Evolutionary conservation across 1,139 yeast species (phyloP).

Genomic region (Scheffersomyces insectosa): DNA sequence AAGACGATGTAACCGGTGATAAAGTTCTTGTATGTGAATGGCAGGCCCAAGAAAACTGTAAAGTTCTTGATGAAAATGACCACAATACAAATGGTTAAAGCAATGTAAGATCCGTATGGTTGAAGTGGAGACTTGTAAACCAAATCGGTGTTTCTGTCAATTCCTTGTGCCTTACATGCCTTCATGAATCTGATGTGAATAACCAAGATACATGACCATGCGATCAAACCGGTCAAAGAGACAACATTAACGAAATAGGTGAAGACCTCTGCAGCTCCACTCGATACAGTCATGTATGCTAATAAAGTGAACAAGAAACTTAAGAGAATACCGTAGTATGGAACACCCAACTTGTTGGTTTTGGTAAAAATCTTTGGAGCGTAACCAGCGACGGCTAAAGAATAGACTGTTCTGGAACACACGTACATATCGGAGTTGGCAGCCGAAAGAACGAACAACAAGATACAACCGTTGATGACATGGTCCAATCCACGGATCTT

Average conservation of each 20-base stretch:
- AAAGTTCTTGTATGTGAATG: constrained; percentile 60
- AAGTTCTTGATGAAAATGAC: constrained; percentile 72
- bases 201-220: constrained; percentile 30
- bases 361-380: constrained; percentile 48
- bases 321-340: constrained; percentile 42
- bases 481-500: constrained; percentile 44
- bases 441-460: constrained; percentile 47
- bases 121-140: constrained; percentile 66
- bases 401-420: constrained; percentile 47
- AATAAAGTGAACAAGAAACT: constrained; percentile 33
- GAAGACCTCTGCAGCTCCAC: constrained; percentile 24
- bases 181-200: constrained; percentile 64
- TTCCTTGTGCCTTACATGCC: constrained; percentile 68
- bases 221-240: constrained; percentile 29
- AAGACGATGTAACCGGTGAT: constrained; percentile 79
- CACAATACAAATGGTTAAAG: constrained; percentile 53
- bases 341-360: constrained; percentile 69
- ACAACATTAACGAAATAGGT: constrained; percentile 28
- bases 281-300: constrained; percentile 27
- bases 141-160: constrained; percentile 40
- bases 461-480: constrained; percentile 46
- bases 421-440: constrained; percentile 52
- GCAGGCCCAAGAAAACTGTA: constrained; percentile 61
- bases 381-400: constrained; percentile 47
- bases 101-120: constrained; percentile 63